Conservation (phyloP, 257 asterid species). For the Nicotiana paniculata region DNA sequence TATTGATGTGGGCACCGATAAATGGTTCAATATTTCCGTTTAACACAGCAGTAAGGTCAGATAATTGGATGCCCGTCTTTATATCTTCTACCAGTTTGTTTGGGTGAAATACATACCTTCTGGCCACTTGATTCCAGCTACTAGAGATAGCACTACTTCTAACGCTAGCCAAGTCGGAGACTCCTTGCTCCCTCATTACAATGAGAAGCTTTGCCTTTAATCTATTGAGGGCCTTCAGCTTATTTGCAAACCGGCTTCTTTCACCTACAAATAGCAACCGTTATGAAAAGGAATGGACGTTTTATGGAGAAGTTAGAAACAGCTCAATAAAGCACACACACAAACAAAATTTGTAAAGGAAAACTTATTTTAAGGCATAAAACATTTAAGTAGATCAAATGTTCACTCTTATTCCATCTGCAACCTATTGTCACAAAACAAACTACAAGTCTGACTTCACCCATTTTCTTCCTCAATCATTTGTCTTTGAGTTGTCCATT, state of each 20-base stretch:
- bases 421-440: not conserved
- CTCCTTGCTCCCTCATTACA: slow-evolving; percentile 36
- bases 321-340: not conserved
- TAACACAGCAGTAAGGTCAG: slow-evolving; percentile 45
- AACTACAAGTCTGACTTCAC: no score
- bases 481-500: no score
- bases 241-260: slow-evolving; percentile 70
- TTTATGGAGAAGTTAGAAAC: not conserved
- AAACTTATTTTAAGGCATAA: no score
- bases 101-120: slow-evolving; percentile 46
- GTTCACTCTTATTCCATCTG: not conserved
- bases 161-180: slow-evolving; percentile 28
- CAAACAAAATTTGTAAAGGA: not conserved
- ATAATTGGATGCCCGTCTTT: slow-evolving; percentile 44
- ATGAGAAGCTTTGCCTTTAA: slow-evolving; percentile 66
- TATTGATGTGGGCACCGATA: slow-evolving; percentile 54
- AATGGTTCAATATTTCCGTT: slow-evolving; percentile 71
- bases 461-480: no score
- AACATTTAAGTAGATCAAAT: not conserved
- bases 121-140: slow-evolving; percentile 41
- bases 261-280: slow-evolving; percentile 38
- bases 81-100: slow-evolving; percentile 54
- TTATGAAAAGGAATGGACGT: not conserved
- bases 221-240: slow-evolving; percentile 70
- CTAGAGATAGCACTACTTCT: slow-evolving; percentile 22